phyloP scores from a whole-genome alignment of 331 rosid genomes.

The Malus hybrid region DNA sequence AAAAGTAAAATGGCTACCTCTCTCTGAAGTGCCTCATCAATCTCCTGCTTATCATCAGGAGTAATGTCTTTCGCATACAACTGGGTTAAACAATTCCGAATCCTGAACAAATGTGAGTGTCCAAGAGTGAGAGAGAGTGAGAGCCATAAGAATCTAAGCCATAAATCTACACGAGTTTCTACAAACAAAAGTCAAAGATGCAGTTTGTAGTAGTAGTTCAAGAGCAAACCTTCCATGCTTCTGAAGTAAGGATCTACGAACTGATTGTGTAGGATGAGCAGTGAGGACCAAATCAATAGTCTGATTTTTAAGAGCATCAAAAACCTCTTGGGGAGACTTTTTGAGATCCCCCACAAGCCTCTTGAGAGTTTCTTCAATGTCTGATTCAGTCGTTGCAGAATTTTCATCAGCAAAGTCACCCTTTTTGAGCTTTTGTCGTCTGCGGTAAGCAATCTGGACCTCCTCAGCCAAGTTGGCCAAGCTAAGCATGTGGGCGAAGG shows the following conservation, averaged over 20 bases:
- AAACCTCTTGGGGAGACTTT: conserved; percentile 91
- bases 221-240: conserved; percentile 85
- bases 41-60: conserved; percentile 98
- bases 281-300: conserved; percentile 94
- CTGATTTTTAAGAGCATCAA: conserved; percentile 94
- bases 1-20: conserved; percentile 53
- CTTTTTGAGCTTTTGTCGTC: conserved; percentile 84
- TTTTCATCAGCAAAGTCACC: conserved; percentile 80
- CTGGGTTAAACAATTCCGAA: conserved; percentile 71
- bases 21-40: conserved; percentile 92
- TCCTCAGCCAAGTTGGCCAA: conserved; percentile 99
- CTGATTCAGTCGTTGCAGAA: conserved; percentile 92
- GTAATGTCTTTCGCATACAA: conserved; percentile 86
- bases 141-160: background rate
- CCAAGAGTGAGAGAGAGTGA: background rate
- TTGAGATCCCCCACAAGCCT: conserved; percentile 64
- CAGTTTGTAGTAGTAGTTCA: conserved; percentile 2
- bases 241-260: conserved; percentile 95
- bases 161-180: background rate
- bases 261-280: conserved; percentile 97
- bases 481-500: conserved; percentile 97
- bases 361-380: conserved; percentile 93
- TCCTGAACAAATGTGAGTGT: conserved; percentile 34
- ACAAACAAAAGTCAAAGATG: background rate
- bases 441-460: conserved; percentile 87